A percentile compares a stretch with the other conserved stretches of the same genome.
These are phyloP conservation scores for Boletus rubroflammeus DNA, from an alignment of 768 basidiomycete genomes.

Conservation along the genomic window DNA sequence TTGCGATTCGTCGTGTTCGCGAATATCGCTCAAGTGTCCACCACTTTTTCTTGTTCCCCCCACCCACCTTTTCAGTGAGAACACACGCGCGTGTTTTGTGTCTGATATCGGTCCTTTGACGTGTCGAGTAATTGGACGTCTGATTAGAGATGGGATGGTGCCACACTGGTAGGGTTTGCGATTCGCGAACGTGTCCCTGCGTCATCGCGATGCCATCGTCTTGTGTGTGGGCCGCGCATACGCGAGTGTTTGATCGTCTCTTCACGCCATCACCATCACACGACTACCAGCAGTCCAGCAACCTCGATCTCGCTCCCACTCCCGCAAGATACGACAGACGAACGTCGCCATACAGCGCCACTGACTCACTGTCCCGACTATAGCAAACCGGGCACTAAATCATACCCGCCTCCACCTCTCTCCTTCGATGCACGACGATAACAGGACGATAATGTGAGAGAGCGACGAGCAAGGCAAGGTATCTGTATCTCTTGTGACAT, in stretches of 20 bases:
- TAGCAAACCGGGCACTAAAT: not conserved
- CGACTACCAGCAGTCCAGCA: not conserved
- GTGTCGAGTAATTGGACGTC: not conserved
- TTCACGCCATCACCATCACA: not conserved
- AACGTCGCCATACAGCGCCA: not conserved
- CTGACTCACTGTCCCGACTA: not conserved
- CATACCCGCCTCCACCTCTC: not conserved
- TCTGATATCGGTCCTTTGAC: not conserved
- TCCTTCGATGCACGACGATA: not conserved
- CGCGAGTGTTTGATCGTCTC: not conserved
- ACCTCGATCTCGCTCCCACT: not conserved
- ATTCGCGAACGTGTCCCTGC: not conserved
- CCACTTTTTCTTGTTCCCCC: not conserved
- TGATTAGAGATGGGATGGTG: not conserved
- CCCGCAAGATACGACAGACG: not conserved
- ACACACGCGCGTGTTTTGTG: not conserved
- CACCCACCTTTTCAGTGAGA: not conserved
- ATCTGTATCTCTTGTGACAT: not conserved
- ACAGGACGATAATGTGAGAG: not conserved
- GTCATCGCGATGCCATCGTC: not conserved
- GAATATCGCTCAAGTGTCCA: conserved; percentile 4
- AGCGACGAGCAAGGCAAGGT: not conserved
- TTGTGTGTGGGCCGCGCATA: not conserved
- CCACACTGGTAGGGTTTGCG: not conserved
- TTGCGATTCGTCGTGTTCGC: not conserved